These are phyloP conservation scores for Laburnicola sp. DNA, from an alignment of 2,329 filamentous ascomycete genomes.

Conservation along the genomic window DNA sequence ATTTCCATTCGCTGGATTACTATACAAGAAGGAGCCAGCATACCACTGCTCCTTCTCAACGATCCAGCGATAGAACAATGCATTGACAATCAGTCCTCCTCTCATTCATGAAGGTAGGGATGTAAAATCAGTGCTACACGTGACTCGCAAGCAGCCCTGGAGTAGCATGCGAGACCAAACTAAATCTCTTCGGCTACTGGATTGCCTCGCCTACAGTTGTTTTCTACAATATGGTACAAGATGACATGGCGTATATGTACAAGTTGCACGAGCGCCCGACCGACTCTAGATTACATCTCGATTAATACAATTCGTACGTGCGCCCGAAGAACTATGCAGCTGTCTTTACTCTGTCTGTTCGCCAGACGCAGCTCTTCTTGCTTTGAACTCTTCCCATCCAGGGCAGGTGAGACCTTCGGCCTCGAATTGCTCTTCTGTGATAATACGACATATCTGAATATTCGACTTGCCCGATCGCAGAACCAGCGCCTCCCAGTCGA, in stretches of 20 bases:
- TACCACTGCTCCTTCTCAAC: slow-evolving; percentile 38
- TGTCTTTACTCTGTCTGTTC: not conserved
- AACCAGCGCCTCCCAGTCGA: slow-evolving; percentile 61
- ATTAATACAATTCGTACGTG: too few species aligned
- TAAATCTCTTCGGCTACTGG: too few species aligned
- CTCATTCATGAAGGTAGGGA: slow-evolving; percentile 35
- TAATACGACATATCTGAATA: slow-evolving; percentile 59
- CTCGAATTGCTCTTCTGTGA: slow-evolving; percentile 58
- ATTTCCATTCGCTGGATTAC: slow-evolving; percentile 25
- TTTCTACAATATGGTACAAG: not conserved
- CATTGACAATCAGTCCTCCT: slow-evolving; percentile 46
- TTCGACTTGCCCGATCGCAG: slow-evolving; percentile 64
- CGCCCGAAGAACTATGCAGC: not conserved
- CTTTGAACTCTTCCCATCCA: slow-evolving; percentile 51
- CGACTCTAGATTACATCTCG: too few species aligned
- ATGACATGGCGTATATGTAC: not conserved
- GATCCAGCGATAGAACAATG: slow-evolving; percentile 44
- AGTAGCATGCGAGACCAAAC: too few species aligned
- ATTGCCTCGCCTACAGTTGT: not conserved
- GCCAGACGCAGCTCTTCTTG: slow-evolving; percentile 8
- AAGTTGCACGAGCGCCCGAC: not conserved
- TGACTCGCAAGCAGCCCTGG: not conserved
- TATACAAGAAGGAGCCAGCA: slow-evolving; percentile 33
- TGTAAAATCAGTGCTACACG: slow-evolving; percentile 46
- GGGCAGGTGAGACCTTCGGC: slow-evolving; percentile 51